Percentiles rank a stretch among this genome's conserved stretches.
These are phyloP conservation scores for Lanmaoa rubissima DNA, from an alignment of 768 basidiomycete genomes.

Conservation along the genomic window DNA sequence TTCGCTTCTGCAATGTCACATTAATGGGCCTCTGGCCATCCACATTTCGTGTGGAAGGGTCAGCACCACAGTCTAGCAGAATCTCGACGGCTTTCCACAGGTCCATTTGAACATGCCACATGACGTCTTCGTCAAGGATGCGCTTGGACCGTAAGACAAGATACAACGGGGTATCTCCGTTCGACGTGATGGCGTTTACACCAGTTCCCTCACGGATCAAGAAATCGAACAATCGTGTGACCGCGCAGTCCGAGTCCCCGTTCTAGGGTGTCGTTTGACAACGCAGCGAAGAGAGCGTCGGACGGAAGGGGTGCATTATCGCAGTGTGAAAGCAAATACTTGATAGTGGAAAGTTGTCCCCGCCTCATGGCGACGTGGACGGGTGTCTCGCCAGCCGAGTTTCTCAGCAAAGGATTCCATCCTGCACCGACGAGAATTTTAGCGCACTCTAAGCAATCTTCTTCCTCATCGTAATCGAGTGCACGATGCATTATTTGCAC, in stretches of 20 bases:
- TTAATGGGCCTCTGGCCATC: background rate
- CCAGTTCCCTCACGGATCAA: background rate
- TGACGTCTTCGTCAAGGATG: background rate
- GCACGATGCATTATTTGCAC: background rate
- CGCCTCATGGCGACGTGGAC: background rate
- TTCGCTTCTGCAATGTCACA: background rate
- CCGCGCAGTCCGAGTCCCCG: background rate
- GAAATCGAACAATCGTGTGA: background rate
- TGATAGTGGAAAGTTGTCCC: background rate
- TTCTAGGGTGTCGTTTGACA: too few relatives aligned
- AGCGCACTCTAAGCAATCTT: background rate
- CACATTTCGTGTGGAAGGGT: background rate
- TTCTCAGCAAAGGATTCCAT: background rate
- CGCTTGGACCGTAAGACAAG: background rate
- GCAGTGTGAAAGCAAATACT: background rate
- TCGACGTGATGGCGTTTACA: background rate
- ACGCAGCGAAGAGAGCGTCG: background rate
- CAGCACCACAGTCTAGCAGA: background rate
- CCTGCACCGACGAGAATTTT: background rate
- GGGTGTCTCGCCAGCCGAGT: background rate
- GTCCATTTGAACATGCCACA: fast-evolving
- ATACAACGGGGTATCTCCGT: background rate
- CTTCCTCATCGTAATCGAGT: background rate
- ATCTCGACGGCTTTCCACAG: background rate
- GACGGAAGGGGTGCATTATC: background rate